Percentiles rank a stretch among this genome's conserved stretches.
These are phyloP conservation scores for Gypsophila paniculata DNA, from an alignment of 179 eudicot species.

Conservation along the genomic window DNA sequence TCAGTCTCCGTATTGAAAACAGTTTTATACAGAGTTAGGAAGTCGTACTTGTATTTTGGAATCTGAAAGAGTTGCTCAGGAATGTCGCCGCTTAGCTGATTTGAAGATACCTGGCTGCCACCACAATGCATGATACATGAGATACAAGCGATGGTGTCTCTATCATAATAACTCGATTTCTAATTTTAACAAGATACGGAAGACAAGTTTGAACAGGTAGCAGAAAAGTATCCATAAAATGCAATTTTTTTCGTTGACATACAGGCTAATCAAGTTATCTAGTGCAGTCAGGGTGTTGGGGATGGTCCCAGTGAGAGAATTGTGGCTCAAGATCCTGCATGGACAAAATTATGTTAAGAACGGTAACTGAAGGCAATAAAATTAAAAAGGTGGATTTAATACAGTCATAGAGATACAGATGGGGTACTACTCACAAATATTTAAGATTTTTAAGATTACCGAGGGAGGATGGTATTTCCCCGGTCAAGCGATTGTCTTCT, in stretches of 20 bases:
- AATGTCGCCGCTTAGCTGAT: slow-evolving; percentile 63
- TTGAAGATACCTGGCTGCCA: slow-evolving; percentile 78
- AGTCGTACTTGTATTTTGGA: slow-evolving; percentile 64
- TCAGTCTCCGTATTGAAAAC: neutral
- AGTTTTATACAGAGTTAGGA: neutral
- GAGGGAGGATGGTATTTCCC: slow-evolving; percentile 79
- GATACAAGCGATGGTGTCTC: slow-evolving; percentile 5
- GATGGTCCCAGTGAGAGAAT: slow-evolving; percentile 69
- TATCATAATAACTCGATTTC: neutral
- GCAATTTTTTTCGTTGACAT: slow-evolving; percentile 31
- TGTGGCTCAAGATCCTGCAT: slow-evolving; percentile 66
- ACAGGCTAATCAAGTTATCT: slow-evolving; percentile 62
- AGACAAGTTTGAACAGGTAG: neutral
- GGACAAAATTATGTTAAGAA: slow-evolving; percentile 14
- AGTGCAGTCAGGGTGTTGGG: slow-evolving; percentile 72
- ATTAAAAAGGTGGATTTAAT: slow-evolving; percentile 1
- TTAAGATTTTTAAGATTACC: slow-evolving; percentile 74
- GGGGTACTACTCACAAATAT: slow-evolving; percentile 66
- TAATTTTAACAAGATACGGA: neutral
- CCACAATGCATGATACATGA: slow-evolving; percentile 18
- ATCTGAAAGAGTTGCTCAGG: slow-evolving; percentile 56
- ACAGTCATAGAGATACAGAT: slow-evolving; percentile 8
- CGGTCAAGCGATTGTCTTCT: slow-evolving; percentile 68
- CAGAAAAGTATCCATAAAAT: neutral
- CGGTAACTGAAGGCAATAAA: slow-evolving; percentile 12